A percentile compares a stretch with the other conserved stretches of the same genome.
phyloP scores from a whole-genome alignment of 1,284 basidiomycete species.

The Cutaneotrichosporon dermatis region DNA sequence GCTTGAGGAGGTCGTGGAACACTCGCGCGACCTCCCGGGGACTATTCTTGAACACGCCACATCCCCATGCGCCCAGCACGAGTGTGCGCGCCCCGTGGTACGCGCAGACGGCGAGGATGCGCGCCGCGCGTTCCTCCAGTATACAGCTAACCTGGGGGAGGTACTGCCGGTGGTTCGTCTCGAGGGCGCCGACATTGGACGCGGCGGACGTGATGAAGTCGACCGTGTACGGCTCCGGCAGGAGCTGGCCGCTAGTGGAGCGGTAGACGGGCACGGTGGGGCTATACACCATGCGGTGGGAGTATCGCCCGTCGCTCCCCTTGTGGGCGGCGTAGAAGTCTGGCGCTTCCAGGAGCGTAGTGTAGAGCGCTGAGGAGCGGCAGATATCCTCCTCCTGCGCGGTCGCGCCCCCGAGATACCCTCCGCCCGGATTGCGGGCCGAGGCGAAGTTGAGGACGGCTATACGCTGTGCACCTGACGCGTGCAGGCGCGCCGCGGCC shows the following conservation, averaged over 20 bases:
- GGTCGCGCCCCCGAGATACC: constrained; percentile 15
- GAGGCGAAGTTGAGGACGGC: constrained; percentile 19
- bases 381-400: constrained; percentile 23
- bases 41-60: constrained; percentile 19
- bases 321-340: constrained; percentile 12
- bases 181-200: constrained; percentile 12
- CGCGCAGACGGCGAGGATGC: constrained; percentile 12
- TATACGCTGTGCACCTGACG: background rate
- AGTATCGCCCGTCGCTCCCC: constrained; percentile 13
- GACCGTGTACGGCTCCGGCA: constrained; percentile 1
- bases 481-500: constrained; percentile 11
- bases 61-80: constrained; percentile 22
- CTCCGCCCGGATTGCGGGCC: constrained; percentile 17
- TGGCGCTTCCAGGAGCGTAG: constrained; percentile 1
- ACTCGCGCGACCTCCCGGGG: constrained; percentile 6
- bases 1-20: constrained; percentile 6
- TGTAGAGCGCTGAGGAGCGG: constrained; percentile 16
- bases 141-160: background rate
- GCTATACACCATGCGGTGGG: constrained; percentile 17
- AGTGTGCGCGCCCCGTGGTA: constrained; percentile 4
- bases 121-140: constrained; percentile 11
- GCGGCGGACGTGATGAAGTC: constrained; percentile 14
- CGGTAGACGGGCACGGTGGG: constrained; percentile 14
- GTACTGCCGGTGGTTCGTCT: background rate
- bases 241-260: background rate